phyloP scores from a whole-genome alignment of 129 eudicot genomes.

The Dittrichia graveolens region DNA sequence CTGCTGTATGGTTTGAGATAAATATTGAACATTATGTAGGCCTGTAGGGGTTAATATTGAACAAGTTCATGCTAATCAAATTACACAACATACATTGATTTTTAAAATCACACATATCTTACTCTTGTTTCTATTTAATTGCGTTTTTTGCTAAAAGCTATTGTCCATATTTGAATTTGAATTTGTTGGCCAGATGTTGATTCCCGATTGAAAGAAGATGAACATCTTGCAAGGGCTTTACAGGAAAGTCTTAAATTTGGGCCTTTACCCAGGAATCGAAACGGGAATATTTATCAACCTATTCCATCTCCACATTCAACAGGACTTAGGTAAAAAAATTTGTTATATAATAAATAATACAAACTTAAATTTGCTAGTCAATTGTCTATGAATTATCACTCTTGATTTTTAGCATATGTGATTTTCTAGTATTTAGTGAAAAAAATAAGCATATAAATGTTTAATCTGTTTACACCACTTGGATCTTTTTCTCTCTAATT shows the following conservation, averaged over 20 bases:
- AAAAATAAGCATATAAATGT: neutral
- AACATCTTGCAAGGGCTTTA: conserved; percentile 75
- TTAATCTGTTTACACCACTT: neutral
- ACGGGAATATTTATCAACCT: conserved; percentile 57
- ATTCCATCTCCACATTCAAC: conserved; percentile 52
- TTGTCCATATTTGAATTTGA: conserved; percentile 15
- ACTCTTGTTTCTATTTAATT: neutral
- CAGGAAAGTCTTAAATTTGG: conserved; percentile 68
- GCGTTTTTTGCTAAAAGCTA: neutral
- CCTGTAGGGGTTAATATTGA: neutral
- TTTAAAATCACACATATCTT: neutral
- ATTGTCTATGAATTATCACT: neutral
- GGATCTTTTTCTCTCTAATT: neutral
- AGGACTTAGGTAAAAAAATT: conserved; percentile 48
- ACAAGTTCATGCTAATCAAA: neutral
- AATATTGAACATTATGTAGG: neutral
- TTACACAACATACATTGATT: neutral
- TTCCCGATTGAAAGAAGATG: conserved; percentile 77
- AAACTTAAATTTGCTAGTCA: neutral
- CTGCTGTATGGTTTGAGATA: neutral
- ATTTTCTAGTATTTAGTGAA: neutral
- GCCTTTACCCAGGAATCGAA: conserved; percentile 47
- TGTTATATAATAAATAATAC: neutral
- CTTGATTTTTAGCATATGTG: neutral
- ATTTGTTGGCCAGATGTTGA: conserved; percentile 41